A percentile compares a stretch with the other conserved stretches of the same genome.
phyloP scores from a whole-genome alignment of 1,139 yeast species.

The Wickerhamomyces sp. region DNA sequence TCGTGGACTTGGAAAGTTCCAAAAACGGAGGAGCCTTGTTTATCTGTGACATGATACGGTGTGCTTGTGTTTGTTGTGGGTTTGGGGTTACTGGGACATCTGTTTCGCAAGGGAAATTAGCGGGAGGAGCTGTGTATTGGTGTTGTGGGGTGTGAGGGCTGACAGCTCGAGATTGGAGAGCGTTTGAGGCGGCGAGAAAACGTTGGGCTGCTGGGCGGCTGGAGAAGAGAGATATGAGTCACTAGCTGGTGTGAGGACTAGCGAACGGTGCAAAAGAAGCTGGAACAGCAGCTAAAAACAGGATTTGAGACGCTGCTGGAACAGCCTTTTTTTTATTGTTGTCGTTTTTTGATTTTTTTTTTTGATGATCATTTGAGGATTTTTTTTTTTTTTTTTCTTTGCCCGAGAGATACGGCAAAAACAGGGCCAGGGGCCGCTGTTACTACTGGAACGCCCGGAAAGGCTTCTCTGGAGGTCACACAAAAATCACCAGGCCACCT shows the following conservation, averaged over 20 bases:
- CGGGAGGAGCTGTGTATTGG: too few relatives aligned
- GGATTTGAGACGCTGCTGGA: not conserved
- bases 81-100: too few relatives aligned
- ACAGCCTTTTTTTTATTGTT: not conserved
- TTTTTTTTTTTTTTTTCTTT: too few relatives aligned
- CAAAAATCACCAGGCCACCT: too few relatives aligned
- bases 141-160: not conserved
- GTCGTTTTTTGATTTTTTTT: not conserved
- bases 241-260: not conserved
- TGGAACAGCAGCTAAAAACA: not conserved
- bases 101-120: too few relatives aligned
- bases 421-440: not conserved
- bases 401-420: too few relatives aligned
- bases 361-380: not conserved
- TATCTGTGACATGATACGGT: slow-evolving; percentile 12
- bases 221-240: not conserved
- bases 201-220: not conserved
- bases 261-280: not conserved
- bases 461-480: too few relatives aligned
- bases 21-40: slow-evolving; percentile 33
- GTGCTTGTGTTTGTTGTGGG: not conserved
- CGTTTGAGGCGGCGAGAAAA: not conserved
- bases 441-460: too few relatives aligned
- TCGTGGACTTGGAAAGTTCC: slow-evolving; percentile 31
- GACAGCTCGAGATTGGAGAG: not conserved